Evolutionary conservation across 768 basidiomycete species (phyloP), one percentile per base, ranked within the genome.

Genomic region (Termitomyces sp.): DNA sequence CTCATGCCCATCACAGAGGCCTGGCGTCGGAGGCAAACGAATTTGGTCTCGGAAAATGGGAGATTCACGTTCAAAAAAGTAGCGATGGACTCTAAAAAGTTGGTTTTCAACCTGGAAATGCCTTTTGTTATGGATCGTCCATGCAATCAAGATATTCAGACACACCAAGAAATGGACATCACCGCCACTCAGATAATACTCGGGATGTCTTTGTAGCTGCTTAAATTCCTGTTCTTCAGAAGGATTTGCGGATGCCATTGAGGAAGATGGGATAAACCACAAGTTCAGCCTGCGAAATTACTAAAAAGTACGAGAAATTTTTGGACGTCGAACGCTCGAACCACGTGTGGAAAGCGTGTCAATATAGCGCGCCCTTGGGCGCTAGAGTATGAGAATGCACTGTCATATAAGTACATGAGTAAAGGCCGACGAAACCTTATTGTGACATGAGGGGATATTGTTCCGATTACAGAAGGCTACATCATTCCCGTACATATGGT

Each of bases 31-130:
- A 7, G 76, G 69, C 18, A 55, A 48, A 5, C 64, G 59, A 39
- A 82, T 55, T 51, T 74, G 70, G 0, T 68, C 66, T 10, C 66
- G 67, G 66, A 87, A 86, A 31, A 70, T 75, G 0, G 68, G 51
- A 0, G 85, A 87, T 52, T 89, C 85, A 0, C 86, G 72, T n/a
- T 76, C 75, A 39, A 89, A 85, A 50, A 87, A 86, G 45, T 80
- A 83, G 0, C 80, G 75, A 57, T 87, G 86, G 0, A 89, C 75
- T 0, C 79, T 72, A 60, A 85, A 88, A 0, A 81, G 70, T 4
- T 73, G 68, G 55, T 83, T 77, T 49, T 85, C 83, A 16, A 82
- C 81, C 86, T 88, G 53, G 22, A 42, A 26, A 36, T 46, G 31
- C 29, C 13, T 22, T 26, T 41, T 36, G 33, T 55, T 44, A 36